Base-by-base conservation (phyloP, 805 yeast species). In the Candida peoriensis region DNA sequence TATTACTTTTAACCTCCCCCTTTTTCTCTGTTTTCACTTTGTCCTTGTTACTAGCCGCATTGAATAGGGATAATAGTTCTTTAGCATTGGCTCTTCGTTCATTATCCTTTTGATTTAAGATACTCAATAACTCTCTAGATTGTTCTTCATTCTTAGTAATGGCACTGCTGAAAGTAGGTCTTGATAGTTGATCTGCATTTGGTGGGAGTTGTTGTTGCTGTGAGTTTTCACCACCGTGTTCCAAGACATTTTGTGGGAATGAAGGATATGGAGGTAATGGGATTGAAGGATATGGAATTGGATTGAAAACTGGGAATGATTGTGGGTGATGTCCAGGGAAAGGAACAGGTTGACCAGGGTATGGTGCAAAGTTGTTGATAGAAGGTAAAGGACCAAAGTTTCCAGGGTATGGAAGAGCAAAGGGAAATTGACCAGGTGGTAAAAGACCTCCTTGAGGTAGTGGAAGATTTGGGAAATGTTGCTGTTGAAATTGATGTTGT, bases 71-170 rank as follows among this genome's bases (percentile, higher is more conserved):
- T 14, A 43, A 26, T 7, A 47, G 29, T 8, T 41, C 48, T 24
- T 43, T 42, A 4, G 47, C 34, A 28, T 28, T 34, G 4, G 33
- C 25, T 32, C 29, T 32, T 24, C 29, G 42, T 8, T 34, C 36
- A 7, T 35, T 32, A 3, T 34, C 36, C 24, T 55, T 58, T 26
- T 54, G 58, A 24, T 62, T 66, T 46, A 72, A 57, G 14, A 71
- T 54, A 3, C 70, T 64, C 34, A 70, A 57, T 11, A 72, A 47
- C 33, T 69, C 73, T 41, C 60, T 63, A 2, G 70, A 62, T 34
- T 64, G 62, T 4, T 60, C 55, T 28, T 51, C 57, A 33, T 44
- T 46, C 34, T 44, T 52, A 30, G 38, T 25, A 24, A 12, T 32
- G 14, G 50, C 43, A 5, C 55, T 41, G n/a, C 54, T 55, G 32